Base-by-base conservation (phyloP, 1,284 basidiomycete species). In the Tausonia pullulans region DNA sequence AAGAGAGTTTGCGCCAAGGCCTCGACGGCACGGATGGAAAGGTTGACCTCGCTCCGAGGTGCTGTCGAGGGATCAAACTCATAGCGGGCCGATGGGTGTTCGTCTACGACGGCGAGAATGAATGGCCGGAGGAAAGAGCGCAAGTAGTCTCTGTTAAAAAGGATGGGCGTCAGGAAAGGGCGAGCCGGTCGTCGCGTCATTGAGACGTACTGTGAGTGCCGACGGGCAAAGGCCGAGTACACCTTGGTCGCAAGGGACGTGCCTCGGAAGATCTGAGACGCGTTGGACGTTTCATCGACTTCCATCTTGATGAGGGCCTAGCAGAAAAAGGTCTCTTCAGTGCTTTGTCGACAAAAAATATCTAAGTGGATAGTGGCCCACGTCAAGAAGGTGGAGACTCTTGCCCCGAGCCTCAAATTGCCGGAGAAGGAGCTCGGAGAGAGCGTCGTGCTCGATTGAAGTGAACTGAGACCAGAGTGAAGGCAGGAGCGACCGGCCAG, bases 181-280 rank as follows among this genome's bases (percentile, higher is more conserved):
- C 5, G 0, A 11, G 27, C 27, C 46, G 48, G 3, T 43, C 7
- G 40, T 16, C 40, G 16, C 14, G 3, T 8, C n/a, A 14, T 3
- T 45, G 10, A 4, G 7, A 60, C 62, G 39, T 39, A 60, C 62
- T 50, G 27, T 3, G 40, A 49, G 39, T 64, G 62, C 14, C 50
- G 50, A 16, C 51, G 50, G 3, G 62, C 62, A n/a, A 59, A 57
- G 44, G 54, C 57, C 3, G 58, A 46, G 52, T 46, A 64, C 2
- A 64, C 62, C 56, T 64, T 64, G 43, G 62, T 64, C 43, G 56
- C 54, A 13, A 64, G 43, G 13, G 62, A 59, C 4, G 55, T 49
- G 43, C 57, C 40, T 13, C 62, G 62, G 43, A 64, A 60, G 58
- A 64, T 64, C 16, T 64, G 48, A 9, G 56, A 39, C 27, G 50